These are phyloP conservation scores for Dioscorea dumetorum DNA, from an alignment of 106 monocot species.

Conservation along the genomic window DNA sequence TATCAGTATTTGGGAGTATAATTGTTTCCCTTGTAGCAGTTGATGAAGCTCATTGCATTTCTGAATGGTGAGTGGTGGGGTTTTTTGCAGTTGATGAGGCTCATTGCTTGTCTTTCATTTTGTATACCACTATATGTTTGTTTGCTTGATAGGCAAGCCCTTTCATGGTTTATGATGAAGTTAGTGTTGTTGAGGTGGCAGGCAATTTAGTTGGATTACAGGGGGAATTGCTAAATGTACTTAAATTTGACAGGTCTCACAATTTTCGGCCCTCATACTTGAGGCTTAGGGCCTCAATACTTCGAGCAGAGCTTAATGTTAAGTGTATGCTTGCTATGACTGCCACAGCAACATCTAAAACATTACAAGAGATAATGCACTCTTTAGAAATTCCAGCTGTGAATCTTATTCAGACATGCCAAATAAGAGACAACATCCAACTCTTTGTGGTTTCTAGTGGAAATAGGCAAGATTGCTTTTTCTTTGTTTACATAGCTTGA, in stretches of 20 bases:
- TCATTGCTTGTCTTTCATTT: slow-evolving; percentile 27
- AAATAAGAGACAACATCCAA: slow-evolving; percentile 81
- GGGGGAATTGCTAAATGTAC: too few relatives aligned
- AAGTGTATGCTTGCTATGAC: slow-evolving; percentile 94
- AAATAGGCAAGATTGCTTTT: slow-evolving; percentile 43
- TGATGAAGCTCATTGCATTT: slow-evolving; percentile 99
- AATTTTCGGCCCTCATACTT: slow-evolving; percentile 96
- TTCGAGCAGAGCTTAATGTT: slow-evolving; percentile 51
- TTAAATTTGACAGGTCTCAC: slow-evolving; percentile 62
- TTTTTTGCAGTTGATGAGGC: slow-evolving; percentile 96
- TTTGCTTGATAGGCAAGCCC: too few relatives aligned
- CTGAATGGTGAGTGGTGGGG: slow-evolving; percentile 73
- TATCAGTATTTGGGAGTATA: slow-evolving; percentile 45
- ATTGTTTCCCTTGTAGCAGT: slow-evolving; percentile 71
- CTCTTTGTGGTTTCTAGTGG: slow-evolving; percentile 54
- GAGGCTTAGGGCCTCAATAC: slow-evolving; percentile 68
- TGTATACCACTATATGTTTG: too few relatives aligned
- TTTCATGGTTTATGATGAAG: too few relatives aligned
- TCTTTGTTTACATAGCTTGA: too few relatives aligned
- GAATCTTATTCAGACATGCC: slow-evolving; percentile 58
- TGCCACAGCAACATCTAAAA: slow-evolving; percentile 82
- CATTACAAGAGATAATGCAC: slow-evolving; percentile 57
- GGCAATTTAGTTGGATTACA: too few relatives aligned
- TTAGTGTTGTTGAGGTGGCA: too few relatives aligned
- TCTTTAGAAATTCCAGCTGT: slow-evolving; percentile 62